Evolutionary conservation across 2,329 filamentous ascomycete species (phyloP).

Genomic region (Phyllosticta citribraziliensis): DNA sequence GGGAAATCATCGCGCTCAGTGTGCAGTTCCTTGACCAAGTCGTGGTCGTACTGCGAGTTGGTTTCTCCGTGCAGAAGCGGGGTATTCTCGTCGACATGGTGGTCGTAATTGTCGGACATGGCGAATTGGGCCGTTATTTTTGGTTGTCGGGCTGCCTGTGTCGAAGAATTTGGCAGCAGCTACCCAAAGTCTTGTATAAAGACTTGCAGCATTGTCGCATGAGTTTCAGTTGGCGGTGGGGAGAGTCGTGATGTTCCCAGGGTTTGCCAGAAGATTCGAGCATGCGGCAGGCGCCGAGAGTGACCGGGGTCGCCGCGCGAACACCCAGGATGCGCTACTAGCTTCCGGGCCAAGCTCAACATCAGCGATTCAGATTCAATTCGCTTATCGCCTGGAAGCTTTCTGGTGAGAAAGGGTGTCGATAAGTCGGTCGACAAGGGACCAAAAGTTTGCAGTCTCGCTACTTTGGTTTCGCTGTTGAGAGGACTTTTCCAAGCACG

Average conservation of each 20-base stretch:
- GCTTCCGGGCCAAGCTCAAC: not conserved
- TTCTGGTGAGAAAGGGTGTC: not conserved
- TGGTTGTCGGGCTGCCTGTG: not conserved
- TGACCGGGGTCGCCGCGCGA: not conserved
- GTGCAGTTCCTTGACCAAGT: slow-evolving; percentile 3
- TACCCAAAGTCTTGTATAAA: not conserved
- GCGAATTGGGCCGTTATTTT: not conserved
- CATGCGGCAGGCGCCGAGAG: not conserved
- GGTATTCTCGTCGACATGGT: slow-evolving; percentile 1
- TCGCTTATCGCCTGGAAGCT: not conserved
- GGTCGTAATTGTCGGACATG: not conserved
- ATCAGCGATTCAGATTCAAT: not conserved
- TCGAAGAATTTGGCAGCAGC: not conserved
- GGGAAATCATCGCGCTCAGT: slow-evolving; percentile 18
- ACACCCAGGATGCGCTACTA: not conserved
- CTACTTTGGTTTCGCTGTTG: not conserved
- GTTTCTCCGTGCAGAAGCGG: not conserved
- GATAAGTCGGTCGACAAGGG: not conserved
- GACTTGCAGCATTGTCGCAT: not conserved
- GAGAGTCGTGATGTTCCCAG: not conserved
- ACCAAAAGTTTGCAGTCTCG: not conserved
- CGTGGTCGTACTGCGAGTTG: not conserved
- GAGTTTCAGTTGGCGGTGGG: not conserved
- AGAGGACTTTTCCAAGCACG: not conserved
- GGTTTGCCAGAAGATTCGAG: slow-evolving; percentile 10